A percentile compares a stretch with the other conserved stretches of the same genome.
These are phyloP conservation scores for Oryza brachyantha DNA, from an alignment of 176 grass and related monocot species.

Conservation along the genomic window DNA sequence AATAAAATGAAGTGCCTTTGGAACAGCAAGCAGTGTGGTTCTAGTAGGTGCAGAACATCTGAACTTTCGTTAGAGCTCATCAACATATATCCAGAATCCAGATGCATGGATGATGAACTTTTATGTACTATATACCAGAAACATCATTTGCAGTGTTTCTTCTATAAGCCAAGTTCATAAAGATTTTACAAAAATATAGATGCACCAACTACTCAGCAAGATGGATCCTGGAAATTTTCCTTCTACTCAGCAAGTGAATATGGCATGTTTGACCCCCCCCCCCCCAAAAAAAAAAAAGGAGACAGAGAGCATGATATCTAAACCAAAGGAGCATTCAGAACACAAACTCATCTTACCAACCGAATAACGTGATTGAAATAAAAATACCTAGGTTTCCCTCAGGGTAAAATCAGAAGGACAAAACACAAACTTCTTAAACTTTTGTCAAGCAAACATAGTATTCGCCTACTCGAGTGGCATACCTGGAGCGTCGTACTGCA, in stretches of 20 bases:
- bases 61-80: not conserved
- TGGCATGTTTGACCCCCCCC: too few relatives aligned
- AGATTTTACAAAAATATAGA: not conserved
- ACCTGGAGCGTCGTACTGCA: conserved; percentile 25
- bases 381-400: not conserved
- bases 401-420: not conserved
- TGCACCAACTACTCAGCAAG: not conserved
- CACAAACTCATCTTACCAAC: not conserved
- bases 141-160: not conserved
- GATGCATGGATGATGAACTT: not conserved
- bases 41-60: not conserved
- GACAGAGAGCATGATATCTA: not conserved
- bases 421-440: not conserved
- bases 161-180: not conserved
- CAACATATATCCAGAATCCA: not conserved
- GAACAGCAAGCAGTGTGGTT: not conserved
- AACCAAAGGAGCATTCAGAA: not conserved
- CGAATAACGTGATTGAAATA: not conserved
- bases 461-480: not conserved
- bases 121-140: not conserved
- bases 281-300: too few relatives aligned
- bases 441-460: not conserved
- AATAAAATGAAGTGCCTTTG: not conserved
- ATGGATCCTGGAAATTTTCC: too few relatives aligned
- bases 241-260: too few relatives aligned